These are phyloP conservation scores for maize (Zea mays) DNA, from an alignment of 176 grass and related monocot genomes.

Conservation along the genomic window DNA sequence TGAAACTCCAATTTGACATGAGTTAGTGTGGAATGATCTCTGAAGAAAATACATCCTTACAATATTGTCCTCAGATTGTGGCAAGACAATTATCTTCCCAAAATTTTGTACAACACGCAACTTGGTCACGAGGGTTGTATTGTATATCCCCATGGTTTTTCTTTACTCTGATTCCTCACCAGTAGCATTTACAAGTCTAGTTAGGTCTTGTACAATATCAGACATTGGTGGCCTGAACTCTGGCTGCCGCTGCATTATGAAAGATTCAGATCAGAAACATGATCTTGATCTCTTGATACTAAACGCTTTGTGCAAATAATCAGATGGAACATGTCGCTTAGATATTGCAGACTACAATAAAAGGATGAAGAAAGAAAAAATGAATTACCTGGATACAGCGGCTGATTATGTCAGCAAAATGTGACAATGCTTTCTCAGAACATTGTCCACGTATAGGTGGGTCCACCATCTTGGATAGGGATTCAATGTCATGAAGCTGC, in stretches of 20 bases:
- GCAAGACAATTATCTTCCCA: slow-evolving; percentile 27
- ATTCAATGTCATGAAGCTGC: slow-evolving; percentile 91
- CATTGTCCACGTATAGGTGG: slow-evolving; percentile 69
- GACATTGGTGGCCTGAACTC: slow-evolving; percentile 90
- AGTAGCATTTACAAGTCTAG: slow-evolving; percentile 59
- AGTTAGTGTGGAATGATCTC: slow-evolving; percentile 25
- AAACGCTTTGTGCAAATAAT: background rate
- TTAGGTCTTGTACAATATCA: slow-evolving; percentile 80
- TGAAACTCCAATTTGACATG: slow-evolving; percentile 19
- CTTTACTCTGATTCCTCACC: slow-evolving; percentile 59
- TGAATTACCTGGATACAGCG: slow-evolving; percentile 82
- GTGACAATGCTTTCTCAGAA: slow-evolving; percentile 81
- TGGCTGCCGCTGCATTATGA: slow-evolving; percentile 58
- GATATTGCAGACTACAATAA: background rate
- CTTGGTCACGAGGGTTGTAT: background rate
- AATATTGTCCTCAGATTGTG: slow-evolving; percentile 18
- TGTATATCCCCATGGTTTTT: slow-evolving; percentile 12
- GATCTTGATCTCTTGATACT: background rate
- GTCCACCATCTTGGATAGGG: slow-evolving; percentile 79
- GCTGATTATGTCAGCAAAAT: slow-evolving; percentile 94
- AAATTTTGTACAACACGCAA: slow-evolving; percentile 28
- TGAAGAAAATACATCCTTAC: slow-evolving; percentile 7
- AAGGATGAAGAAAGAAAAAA: slow-evolving; percentile 10
- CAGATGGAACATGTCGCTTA: background rate
- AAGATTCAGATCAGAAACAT: slow-evolving; percentile 23